phyloP scores from a whole-genome alignment of 805 yeast genomes.

The Blastobotrys terrestris region DNA sequence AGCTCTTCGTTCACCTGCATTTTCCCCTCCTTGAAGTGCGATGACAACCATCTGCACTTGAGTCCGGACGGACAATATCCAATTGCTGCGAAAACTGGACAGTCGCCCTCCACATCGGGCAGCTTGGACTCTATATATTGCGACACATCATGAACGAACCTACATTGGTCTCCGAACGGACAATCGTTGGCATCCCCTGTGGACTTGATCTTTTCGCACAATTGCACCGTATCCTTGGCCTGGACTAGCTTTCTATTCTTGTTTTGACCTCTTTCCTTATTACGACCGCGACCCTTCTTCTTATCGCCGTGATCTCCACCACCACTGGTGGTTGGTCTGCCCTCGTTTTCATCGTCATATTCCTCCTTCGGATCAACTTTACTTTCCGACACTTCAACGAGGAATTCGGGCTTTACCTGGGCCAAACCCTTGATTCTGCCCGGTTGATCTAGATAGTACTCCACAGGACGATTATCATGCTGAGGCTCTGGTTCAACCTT shows the following conservation, averaged over 20 bases:
- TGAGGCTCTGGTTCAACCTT: constrained; percentile 20
- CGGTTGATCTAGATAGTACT: constrained; percentile 19
- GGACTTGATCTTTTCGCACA: constrained; percentile 51
- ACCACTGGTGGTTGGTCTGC: constrained; percentile 9
- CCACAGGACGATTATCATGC: constrained; percentile 9
- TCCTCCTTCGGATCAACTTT: constrained; percentile 12
- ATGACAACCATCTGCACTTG: constrained; percentile 83
- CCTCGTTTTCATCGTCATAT: constrained; percentile 22
- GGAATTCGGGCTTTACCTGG: constrained; percentile 64
- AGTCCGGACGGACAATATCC: constrained; percentile 92
- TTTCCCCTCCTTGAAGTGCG: constrained; percentile 47
- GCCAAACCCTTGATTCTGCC: constrained; percentile 58
- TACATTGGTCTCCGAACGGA: constrained; percentile 66
- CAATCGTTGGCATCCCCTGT: constrained; percentile 38
- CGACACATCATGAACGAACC: constrained; percentile 67
- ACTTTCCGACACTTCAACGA: constrained; percentile 32
- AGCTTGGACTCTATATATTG: constrained; percentile 61
- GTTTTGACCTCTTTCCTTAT: constrained; percentile 72
- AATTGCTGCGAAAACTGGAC: constrained; percentile 76
- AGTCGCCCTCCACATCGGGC: constrained; percentile 63
- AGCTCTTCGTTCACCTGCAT: constrained; percentile 41
- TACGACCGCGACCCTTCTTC: constrained; percentile 38
- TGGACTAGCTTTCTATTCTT: constrained; percentile 74
- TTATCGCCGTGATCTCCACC: constrained; percentile 43
- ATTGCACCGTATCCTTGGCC: constrained; percentile 51